Base-by-base conservation (phyloP, 2,329 filamentous ascomycete genomes). In the Fusarium denticulatum region DNA sequence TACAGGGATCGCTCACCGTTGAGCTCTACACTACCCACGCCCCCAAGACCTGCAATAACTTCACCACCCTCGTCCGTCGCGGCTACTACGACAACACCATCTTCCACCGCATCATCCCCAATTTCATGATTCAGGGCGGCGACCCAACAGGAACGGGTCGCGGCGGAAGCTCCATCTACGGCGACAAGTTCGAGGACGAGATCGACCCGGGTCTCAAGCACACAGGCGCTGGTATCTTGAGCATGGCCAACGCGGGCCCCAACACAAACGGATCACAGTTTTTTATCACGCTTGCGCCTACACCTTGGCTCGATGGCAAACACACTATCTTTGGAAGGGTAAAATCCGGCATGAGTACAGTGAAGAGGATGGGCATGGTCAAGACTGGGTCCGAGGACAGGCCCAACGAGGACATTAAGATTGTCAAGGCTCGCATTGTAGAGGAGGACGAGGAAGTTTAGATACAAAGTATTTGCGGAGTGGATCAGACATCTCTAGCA, bases 281-380 rank as follows among this genome's bases (percentile, higher is more conserved):
- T 84, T 98, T 98, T 81, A 91, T 99, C 75, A 98, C 96, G 0
- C 87, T 98, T 39, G 96, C 95, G 13, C 96, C 96, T 9, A 96
- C 96, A 22, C 96, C 96, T 1, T 98, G 96, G 96, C 84, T 99
- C 67, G 96, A 99, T 83, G 95, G 95, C 28, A 98, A 97, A 83
- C 96, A 99, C 82, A 97, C 95, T 16, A 97, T 99, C 75, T 99
- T 99, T 80, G 96, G 96, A 2, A 86, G 96, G 60, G 95, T 99
- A 43, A 95, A 93, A 85, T 89, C 84, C 61, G 96, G 96, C 1
- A 90, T 98, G 88, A 86, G 88, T 64, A 87, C 96, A n/a, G 91
- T 98, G 34, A 92, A 94, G 85, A 88, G 94, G 74, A 93, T 99
- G 90, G 96, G 95, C 0, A 81, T 96, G 65, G 94, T 97, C 56